These are phyloP conservation scores for Neoboletus brunneissimus DNA, from an alignment of 768 basidiomycete genomes.

Conservation along the genomic window DNA sequence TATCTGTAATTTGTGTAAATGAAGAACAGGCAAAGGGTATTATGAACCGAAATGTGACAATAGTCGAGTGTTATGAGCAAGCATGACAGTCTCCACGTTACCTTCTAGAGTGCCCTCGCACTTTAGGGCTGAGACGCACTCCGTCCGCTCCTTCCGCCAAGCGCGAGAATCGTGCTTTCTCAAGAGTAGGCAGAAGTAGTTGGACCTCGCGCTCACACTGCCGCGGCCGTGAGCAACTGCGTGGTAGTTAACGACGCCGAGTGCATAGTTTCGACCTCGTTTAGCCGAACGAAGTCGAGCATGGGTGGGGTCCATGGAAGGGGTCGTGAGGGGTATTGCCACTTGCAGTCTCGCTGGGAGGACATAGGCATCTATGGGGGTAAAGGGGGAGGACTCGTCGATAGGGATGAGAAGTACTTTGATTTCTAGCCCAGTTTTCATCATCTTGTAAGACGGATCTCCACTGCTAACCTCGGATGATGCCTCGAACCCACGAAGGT, in stretches of 20 bases:
- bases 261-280: not conserved
- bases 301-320: not conserved
- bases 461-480: not conserved
- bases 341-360: not conserved
- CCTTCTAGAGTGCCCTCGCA: not conserved
- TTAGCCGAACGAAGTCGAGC: not conserved
- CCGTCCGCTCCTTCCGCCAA: not conserved
- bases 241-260: not conserved
- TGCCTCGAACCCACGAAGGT: not conserved
- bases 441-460: not conserved
- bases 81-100: not conserved
- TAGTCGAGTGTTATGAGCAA: not conserved
- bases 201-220: not conserved
- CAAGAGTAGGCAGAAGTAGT: not conserved
- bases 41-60: not conserved
- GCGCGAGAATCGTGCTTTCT: not conserved
- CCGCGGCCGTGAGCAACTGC: not conserved
- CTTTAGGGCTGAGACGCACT: not conserved
- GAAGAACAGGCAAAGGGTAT: no score
- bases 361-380: not conserved
- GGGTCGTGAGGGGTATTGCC: not conserved
- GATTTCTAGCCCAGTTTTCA: not conserved
- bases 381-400: not conserved
- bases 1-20: no score
- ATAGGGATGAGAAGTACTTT: not conserved